Evolutionary conservation across 2,329 filamentous ascomycete species (phyloP), one percentile per base, ranked within the genome.

Genomic region (Akanthomyces uredinophilus): DNA sequence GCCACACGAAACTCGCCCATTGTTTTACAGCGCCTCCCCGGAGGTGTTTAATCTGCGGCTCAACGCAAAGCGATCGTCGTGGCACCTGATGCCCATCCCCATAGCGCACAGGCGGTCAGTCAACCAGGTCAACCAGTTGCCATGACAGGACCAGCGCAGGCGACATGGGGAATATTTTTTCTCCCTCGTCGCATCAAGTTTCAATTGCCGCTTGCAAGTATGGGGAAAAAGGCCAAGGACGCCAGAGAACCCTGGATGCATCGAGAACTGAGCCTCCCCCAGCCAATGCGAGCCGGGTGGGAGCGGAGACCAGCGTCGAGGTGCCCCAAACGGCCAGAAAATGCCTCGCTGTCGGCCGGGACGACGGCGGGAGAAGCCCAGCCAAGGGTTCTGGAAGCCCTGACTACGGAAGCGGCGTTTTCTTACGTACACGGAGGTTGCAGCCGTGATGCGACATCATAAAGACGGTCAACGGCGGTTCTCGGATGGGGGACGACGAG

Each of bases 381-480:
- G 54, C 47, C 61, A 53, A 62, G 54, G 14, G 61, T 58, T 50
- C 51, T 43, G 61, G 51, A 62, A 50, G 43, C 37, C 32, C 29
- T 55, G 51, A 37, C 43, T 18, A 41, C 44, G 50, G 59, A 61
- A 60, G 49, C 49, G 58, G 58, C 58, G 58, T 60, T 60, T 60
- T 60, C 58, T 54, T 60, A 60, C 58, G 58, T 60, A 60, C 50
- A 53, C 24, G 58, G 58, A 35, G 35, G 16, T n/a, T 46, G 50
- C 49, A 32, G 49, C 35, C 29, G 51, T 32, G 43, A 49, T 50
- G 41, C 59, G 43, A 55, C 59, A 61, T 61, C 51, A 61, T 55
- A 55, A 55, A 61, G 61, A 59, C 53, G 61, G 61, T 47, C 53
- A 62, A 56, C 61, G 61, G 61, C 61, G 61, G 61, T 62, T 62